A percentile compares a stretch with the other conserved stretches of the same genome.
These are phyloP conservation scores for Pythium periplocum DNA, from an alignment of 352 stramenopile genomes.

Conservation along the genomic window DNA sequence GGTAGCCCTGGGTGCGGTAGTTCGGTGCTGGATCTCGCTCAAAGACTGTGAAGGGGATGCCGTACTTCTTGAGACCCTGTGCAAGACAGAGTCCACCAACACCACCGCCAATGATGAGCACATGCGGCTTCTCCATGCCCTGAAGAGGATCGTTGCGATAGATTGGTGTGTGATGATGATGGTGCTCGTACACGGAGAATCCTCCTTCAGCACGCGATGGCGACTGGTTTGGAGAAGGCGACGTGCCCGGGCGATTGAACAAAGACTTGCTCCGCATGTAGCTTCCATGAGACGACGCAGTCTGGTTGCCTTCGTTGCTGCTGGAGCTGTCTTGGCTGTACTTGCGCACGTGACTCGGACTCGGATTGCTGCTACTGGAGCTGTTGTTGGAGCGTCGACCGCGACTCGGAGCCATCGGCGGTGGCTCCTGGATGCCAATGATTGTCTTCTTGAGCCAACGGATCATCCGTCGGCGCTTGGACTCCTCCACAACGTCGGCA, in stretches of 20 bases:
- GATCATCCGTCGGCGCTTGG: conserved; percentile 20
- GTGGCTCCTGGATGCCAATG: conserved; percentile 13
- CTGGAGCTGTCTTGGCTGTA: conserved; percentile 10
- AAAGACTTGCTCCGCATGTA: background rate
- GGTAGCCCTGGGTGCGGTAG: conserved; percentile 57
- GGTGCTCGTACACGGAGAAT: conserved; percentile 17
- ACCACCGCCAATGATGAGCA: conserved; percentile 34
- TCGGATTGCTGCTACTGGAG: conserved; percentile 2
- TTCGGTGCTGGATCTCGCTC: conserved; percentile 59
- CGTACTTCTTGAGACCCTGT: conserved; percentile 49
- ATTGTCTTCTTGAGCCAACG: conserved; percentile 20
- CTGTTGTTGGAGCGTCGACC: background rate
- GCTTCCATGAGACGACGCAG: background rate
- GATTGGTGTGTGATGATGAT: conserved; percentile 10
- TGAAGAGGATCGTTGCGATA: background rate
- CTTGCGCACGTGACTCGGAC: background rate
- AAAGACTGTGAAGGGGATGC: conserved; percentile 65
- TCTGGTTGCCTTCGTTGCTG: background rate
- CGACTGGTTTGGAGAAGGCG: no score
- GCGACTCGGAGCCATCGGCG: background rate
- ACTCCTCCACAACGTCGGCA: conserved; percentile 6
- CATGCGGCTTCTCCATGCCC: background rate
- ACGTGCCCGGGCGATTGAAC: background rate
- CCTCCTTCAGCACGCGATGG: no score
- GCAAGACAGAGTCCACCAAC: conserved; percentile 59